Evolutionary conservation across 495 filamentous ascomycete genomes (phyloP).

Genomic region (Melanomma pulvis-pyrius): DNA sequence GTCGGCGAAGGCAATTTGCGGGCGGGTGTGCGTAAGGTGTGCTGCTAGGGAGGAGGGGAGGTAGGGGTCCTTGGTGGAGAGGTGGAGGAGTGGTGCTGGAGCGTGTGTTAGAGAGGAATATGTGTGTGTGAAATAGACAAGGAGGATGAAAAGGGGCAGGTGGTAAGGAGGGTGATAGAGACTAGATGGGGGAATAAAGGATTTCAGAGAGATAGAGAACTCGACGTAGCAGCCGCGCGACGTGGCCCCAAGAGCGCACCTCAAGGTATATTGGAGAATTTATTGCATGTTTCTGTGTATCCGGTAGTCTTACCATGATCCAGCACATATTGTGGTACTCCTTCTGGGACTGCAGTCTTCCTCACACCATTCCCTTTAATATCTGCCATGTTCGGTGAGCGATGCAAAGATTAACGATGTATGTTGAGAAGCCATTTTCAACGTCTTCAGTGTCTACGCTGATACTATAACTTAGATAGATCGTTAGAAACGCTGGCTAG

Average conservation of each 20-base stretch:
- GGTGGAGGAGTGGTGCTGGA: conserved; percentile 44
- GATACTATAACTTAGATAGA: not conserved
- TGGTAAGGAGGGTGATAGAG: not conserved
- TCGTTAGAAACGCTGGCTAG: not conserved
- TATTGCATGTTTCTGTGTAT: not conserved
- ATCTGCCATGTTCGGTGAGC: not conserved
- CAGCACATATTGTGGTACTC: conserved; percentile 30
- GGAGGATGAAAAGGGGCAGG: not conserved
- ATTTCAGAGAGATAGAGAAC: too few relatives aligned
- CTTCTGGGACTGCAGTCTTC: not conserved
- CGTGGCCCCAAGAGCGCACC: too few relatives aligned
- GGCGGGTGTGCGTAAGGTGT: conserved; percentile 59
- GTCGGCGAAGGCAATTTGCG: conserved; percentile 55
- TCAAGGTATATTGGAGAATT: too few relatives aligned
- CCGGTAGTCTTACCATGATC: conserved; percentile 26
- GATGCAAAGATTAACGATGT: not conserved
- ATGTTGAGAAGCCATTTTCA: not conserved
- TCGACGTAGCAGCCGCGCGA: too few relatives aligned
- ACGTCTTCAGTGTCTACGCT: not conserved
- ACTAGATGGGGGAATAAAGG: too few relatives aligned
- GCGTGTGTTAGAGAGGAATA: not conserved
- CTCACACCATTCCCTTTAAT: not conserved
- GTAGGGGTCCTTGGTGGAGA: conserved; percentile 61
- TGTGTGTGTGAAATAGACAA: too few relatives aligned
- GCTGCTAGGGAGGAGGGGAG: conserved; percentile 59